Evolutionary conservation across 1,284 basidiomycete genomes (phyloP), one percentile per base, ranked within the genome.

Genomic region (Pisolithus thermaeus): DNA sequence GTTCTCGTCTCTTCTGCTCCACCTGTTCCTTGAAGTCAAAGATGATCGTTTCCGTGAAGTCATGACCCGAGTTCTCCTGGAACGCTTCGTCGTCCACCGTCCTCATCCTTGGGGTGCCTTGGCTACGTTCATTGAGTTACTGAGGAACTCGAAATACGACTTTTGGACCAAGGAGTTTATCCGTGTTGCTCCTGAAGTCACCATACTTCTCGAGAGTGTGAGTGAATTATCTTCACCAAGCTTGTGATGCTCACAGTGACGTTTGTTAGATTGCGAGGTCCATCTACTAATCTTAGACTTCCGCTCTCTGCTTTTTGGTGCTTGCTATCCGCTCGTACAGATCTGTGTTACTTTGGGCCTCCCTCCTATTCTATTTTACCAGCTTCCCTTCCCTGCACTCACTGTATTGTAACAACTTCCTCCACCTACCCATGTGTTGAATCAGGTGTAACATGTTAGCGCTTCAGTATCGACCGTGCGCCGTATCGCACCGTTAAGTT

Each of bases 61-160:
- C 58, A 84, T 97, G 73, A 88, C 91, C 39, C 88, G 90, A 53
- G 92, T 97, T 28, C 79, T 99, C 27, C 77, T 99, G 59, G 95
- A 98, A 68, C 84, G 96, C 37, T 89, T 97, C 70, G 83, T 98
- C 53, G 93, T 93, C 50, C 84, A 93, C 65, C 85, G 92, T 41
- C 96, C 96, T 49, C 95, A 98, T 64, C 94, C 96, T n/a, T 98
- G 94, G 92, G 96, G 95, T 53, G 84, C 94, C 41, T 73, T 97
- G 56, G 84, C 92, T 60, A 93, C 92, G 2, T 97, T 98, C 72
- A 92, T 95, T 61, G 92, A 97, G 73, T 73, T 96, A 54, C 79
- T 95, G 48, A 81, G 84, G 56, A 91, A 90, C 68, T 78, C 80
- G 50, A 89, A 86, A 70, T 91, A 91, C 61, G 87, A 89, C 56